Percentiles rank a stretch among this genome's conserved stretches.
Evolutionary conservation across 2,329 filamentous ascomycete genomes (phyloP).

Genomic region (Penicillium psychrosexuale): DNA sequence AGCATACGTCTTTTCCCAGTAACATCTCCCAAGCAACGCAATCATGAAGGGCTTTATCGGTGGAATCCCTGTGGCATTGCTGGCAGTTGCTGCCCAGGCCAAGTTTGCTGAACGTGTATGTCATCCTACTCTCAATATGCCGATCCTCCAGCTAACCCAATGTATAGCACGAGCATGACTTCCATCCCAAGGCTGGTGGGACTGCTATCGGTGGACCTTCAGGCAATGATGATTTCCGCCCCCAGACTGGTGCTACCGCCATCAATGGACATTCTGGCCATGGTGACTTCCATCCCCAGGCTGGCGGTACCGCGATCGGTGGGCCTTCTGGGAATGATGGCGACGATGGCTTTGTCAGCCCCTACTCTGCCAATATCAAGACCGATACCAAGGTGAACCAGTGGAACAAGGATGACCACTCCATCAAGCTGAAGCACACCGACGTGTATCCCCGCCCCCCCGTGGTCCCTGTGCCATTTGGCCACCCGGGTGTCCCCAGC

Average conservation of each 20-base stretch:
- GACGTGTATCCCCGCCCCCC: conserved; percentile 7
- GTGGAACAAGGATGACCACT: conserved; percentile 23
- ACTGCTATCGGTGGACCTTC: conserved; percentile 18
- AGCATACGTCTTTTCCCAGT: conserved; percentile 7
- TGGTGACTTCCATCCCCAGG: not conserved
- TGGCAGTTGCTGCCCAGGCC: conserved; percentile 32
- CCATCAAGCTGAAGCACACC: conserved; percentile 19
- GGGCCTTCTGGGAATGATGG: conserved; percentile 21
- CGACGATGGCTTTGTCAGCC: conserved; percentile 13
- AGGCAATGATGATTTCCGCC: too few species aligned
- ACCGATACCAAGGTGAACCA: conserved; percentile 16
- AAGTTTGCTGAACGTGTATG: conserved; percentile 23
- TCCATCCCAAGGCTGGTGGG: conserved; percentile 8
- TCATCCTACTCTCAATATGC: not conserved
- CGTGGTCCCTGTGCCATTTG: not conserved
- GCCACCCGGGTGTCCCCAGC: not conserved
- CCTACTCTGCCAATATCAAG: conserved; percentile 15
- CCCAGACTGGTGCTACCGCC: not conserved
- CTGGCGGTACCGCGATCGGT: conserved; percentile 12
- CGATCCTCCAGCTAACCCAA: not conserved
- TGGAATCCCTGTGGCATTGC: conserved; percentile 36
- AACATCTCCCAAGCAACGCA: conserved; percentile 8
- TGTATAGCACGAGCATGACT: conserved; percentile 7
- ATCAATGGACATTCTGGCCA: not conserved
- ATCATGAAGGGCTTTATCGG: conserved; percentile 38